phyloP scores from a whole-genome alignment of 768 basidiomycete genomes.

The Boletus sp. region DNA sequence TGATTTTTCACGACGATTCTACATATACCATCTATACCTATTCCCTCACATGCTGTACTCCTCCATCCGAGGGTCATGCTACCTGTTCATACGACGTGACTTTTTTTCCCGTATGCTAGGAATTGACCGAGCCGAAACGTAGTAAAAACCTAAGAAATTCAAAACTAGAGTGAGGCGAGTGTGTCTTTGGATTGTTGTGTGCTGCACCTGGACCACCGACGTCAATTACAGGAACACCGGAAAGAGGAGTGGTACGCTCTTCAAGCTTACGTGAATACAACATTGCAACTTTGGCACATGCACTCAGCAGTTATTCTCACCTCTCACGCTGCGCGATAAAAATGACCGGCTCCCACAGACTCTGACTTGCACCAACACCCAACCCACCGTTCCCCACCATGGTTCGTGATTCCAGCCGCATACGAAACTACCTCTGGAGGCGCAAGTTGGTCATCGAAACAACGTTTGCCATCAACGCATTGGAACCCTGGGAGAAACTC shows the following conservation, averaged over 20 bases:
- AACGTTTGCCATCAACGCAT: constrained; percentile 55
- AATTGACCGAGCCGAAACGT: no score
- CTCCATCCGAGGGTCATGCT: background rate
- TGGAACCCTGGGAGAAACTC: constrained; percentile 70
- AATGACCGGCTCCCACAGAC: background rate
- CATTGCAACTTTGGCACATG: background rate
- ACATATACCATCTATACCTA: constrained; percentile 16
- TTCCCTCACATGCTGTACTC: constrained; percentile 14
- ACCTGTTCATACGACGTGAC: no score
- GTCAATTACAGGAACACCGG: no score
- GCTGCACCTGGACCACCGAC: no score
- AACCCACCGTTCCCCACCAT: background rate
- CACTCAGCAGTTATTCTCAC: no score
- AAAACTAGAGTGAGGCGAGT: no score
- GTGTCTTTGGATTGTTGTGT: no score
- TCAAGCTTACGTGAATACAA: constrained; percentile 2
- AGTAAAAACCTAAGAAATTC: no score
- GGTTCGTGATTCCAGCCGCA: constrained; percentile 16
- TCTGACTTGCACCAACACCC: background rate
- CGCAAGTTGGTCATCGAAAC: constrained; percentile 54
- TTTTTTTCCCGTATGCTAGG: no score
- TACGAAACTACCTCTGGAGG: constrained; percentile 44
- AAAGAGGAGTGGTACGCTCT: no score
- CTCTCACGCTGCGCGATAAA: constrained; percentile 8
- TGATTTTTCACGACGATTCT: constrained; percentile 3